phyloP scores from a whole-genome alignment of 352 stramenopile genomes.

The Pythium chondricola region DNA sequence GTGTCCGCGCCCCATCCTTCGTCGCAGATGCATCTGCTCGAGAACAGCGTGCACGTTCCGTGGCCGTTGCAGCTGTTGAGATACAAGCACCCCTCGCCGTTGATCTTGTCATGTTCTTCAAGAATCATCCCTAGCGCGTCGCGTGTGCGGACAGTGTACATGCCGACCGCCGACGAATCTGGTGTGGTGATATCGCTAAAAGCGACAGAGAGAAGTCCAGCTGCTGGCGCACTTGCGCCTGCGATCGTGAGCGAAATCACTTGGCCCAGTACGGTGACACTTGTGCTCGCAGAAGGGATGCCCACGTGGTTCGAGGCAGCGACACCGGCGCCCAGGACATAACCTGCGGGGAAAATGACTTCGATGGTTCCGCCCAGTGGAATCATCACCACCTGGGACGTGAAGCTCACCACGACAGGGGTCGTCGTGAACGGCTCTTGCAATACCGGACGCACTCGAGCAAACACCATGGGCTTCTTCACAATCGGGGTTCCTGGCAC shows the following conservation, averaged over 20 bases:
- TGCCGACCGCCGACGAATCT: constrained; percentile 26
- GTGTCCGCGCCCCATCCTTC: constrained; percentile 45
- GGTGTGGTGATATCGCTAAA: constrained; percentile 51
- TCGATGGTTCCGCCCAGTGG: constrained; percentile 35
- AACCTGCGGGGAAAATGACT: constrained; percentile 43
- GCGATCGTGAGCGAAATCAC: constrained; percentile 31
- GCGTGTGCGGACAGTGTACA: constrained; percentile 46
- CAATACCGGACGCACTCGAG: constrained; percentile 34
- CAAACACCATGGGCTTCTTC: constrained; percentile 52
- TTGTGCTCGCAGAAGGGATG: constrained; percentile 29
- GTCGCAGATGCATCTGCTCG: constrained; percentile 57
- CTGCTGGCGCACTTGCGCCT: constrained; percentile 22
- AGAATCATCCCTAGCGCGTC: constrained; percentile 37
- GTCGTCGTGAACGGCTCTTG: constrained; percentile 34
- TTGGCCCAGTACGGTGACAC: constrained; percentile 19
- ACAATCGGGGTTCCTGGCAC: constrained; percentile 52
- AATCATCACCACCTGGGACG: constrained; percentile 29
- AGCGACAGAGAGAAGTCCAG: constrained; percentile 25
- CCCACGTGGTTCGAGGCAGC: constrained; percentile 23
- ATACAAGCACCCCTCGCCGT: constrained; percentile 53
- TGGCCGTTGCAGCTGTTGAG: constrained; percentile 83
- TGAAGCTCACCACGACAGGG: constrained; percentile 31
- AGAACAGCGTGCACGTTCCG: constrained; percentile 65
- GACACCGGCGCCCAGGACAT: constrained; percentile 20
- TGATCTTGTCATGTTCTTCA: constrained; percentile 44